These are phyloP conservation scores for Penstemon eatonii DNA, from an alignment of 257 asterid genomes.

Conservation along the genomic window DNA sequence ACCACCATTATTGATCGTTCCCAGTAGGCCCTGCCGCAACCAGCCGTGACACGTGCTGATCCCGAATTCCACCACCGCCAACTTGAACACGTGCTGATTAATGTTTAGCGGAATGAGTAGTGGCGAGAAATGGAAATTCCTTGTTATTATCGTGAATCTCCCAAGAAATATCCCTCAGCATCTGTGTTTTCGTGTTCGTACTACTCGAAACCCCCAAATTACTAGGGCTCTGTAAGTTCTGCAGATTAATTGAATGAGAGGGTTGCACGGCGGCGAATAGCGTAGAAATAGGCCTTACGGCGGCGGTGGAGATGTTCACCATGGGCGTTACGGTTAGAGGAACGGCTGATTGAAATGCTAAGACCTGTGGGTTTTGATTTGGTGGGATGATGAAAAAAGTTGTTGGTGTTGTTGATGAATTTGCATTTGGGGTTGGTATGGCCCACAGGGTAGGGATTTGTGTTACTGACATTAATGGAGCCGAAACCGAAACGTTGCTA, in stretches of 20 bases:
- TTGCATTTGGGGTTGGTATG: slow-evolving; percentile 37
- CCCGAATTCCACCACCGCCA: slow-evolving; percentile 9
- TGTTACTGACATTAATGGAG: slow-evolving; percentile 60
- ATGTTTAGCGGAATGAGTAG: slow-evolving; percentile 29
- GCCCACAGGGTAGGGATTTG: slow-evolving; percentile 54
- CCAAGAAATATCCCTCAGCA: slow-evolving; percentile 45
- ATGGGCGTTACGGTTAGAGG: slow-evolving; percentile 35
- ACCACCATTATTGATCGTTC: slow-evolving; percentile 12
- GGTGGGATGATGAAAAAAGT: slow-evolving; percentile 49
- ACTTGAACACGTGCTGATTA: slow-evolving; percentile 6
- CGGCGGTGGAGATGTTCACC: slow-evolving; percentile 35
- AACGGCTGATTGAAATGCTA: slow-evolving; percentile 44
- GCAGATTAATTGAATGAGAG: slow-evolving; percentile 31
- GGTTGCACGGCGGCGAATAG: slow-evolving; percentile 39
- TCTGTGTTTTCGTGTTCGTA: slow-evolving; percentile 32
- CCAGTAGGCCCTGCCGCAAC: slow-evolving; percentile 26
- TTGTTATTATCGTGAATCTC: slow-evolving; percentile 45
- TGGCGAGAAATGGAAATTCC: slow-evolving; percentile 32
- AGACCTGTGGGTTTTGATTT: slow-evolving; percentile 48
- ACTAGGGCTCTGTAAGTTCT: slow-evolving; percentile 10
- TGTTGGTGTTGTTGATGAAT: slow-evolving; percentile 35
- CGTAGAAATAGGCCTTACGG: slow-evolving; percentile 41
- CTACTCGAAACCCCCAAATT: slow-evolving; percentile 32
- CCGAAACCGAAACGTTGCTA: slow-evolving; percentile 37
- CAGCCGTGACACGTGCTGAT: slow-evolving; percentile 31